phyloP scores from a whole-genome alignment of 2,329 filamentous ascomycete species.

The Colletotrichum melonis region DNA sequence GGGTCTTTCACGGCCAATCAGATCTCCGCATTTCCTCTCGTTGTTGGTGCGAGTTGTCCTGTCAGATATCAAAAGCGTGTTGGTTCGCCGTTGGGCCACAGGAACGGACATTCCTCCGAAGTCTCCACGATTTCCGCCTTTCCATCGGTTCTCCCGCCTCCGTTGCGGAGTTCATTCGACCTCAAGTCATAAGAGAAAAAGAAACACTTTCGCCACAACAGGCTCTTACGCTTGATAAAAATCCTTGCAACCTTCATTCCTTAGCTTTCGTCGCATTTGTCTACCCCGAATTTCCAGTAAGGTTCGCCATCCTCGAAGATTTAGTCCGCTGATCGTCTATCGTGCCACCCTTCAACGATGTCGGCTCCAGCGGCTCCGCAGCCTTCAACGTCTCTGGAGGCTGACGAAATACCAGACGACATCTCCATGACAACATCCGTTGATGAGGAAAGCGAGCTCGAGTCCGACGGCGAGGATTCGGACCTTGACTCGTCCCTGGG shows the following conservation, averaged over 20 bases:
- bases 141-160: background rate
- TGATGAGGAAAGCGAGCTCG: background rate
- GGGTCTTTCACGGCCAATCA: background rate
- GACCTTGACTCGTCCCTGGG: conserved; percentile 28
- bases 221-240: background rate
- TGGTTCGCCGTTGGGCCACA: background rate
- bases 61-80: background rate
- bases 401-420: background rate
- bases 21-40: background rate
- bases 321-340: background rate
- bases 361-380: background rate
- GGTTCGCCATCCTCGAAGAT: too few species aligned
- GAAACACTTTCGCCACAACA: background rate
- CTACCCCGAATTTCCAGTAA: too few species aligned
- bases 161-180: background rate
- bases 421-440: background rate
- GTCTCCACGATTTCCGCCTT: conserved; percentile 1
- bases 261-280: background rate
- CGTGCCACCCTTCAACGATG: background rate
- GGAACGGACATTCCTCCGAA: background rate
- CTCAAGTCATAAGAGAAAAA: background rate
- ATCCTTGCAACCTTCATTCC: background rate
- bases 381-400: background rate
- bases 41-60: background rate
- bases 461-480: background rate